Evolutionary conservation across 768 basidiomycete species (phyloP).

Genomic region (Cyclocybe cylindracea): DNA sequence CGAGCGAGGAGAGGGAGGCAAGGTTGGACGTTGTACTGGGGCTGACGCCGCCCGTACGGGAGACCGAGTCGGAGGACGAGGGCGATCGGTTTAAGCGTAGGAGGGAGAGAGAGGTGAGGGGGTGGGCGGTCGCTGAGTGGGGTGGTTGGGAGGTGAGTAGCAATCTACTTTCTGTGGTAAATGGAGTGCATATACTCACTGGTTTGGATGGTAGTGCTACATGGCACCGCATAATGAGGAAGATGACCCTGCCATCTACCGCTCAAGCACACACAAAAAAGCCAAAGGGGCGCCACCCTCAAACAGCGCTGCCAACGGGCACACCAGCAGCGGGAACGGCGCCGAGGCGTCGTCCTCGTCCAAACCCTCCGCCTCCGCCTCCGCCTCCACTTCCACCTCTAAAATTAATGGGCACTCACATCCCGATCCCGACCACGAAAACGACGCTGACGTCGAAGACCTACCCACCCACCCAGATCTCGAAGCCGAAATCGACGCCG

Average conservation of each 20-base stretch:
- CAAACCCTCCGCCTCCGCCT: too few relatives aligned
- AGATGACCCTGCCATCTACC: slow-evolving; percentile 94
- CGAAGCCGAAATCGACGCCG: slow-evolving; percentile 11
- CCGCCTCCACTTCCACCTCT: slow-evolving; percentile 8
- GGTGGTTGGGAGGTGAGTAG: slow-evolving; percentile 90
- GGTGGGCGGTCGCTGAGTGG: slow-evolving; percentile 77
- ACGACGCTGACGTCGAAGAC: slow-evolving; percentile 4
- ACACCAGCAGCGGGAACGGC: too few relatives aligned
- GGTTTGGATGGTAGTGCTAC: slow-evolving; percentile 62
- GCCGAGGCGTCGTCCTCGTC: background rate
- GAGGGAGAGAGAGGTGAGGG: slow-evolving; percentile 19
- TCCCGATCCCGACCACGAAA: background rate
- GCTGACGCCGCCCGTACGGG: slow-evolving; percentile 66
- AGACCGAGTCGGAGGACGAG: slow-evolving; percentile 26
- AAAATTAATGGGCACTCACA: background rate
- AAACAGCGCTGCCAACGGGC: slow-evolving; percentile 1
- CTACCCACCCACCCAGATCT: background rate
- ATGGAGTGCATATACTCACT: too few relatives aligned
- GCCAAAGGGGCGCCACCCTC: slow-evolving; percentile 20
- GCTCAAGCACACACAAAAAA: slow-evolving; percentile 56
- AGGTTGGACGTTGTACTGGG: slow-evolving; percentile 86
- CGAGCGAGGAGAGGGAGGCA: slow-evolving; percentile 79
- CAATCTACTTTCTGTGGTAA: slow-evolving; percentile 1
- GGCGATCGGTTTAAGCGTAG: slow-evolving; percentile 13
- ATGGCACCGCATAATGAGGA: slow-evolving; percentile 94